These are phyloP conservation scores for Suhomyces vadensis DNA, from an alignment of 805 yeast species.

Conservation along the genomic window DNA sequence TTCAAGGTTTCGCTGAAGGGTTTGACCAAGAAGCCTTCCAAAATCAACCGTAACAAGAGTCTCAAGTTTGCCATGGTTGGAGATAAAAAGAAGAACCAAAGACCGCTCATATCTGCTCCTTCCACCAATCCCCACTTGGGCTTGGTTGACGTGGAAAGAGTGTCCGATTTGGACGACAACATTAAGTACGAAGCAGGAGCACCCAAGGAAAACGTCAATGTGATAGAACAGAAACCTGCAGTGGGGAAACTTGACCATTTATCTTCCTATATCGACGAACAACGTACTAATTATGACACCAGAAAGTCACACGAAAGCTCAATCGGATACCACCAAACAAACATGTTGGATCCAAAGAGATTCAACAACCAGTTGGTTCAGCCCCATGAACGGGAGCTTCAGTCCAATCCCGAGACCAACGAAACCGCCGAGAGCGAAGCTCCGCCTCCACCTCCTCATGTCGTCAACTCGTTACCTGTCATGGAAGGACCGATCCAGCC, in stretches of 20 bases:
- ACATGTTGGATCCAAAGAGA: conserved; percentile 11
- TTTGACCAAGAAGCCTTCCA: conserved; percentile 12
- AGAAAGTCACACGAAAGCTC: conserved; percentile 9
- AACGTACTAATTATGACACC: conserved; percentile 18
- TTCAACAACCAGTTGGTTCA: background rate
- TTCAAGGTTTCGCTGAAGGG: conserved; percentile 28
- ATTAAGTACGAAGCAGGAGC: conserved; percentile 30
- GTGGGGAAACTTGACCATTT: conserved; percentile 23
- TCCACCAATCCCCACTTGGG: conserved; percentile 35
- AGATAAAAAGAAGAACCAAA: background rate
- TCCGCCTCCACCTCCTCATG: conserved; percentile 33
- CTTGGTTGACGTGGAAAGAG: conserved; percentile 14
- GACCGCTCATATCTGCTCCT: conserved; percentile 29
- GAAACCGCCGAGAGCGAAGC: conserved; percentile 15
- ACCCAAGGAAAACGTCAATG: conserved; percentile 15
- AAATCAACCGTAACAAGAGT: conserved; percentile 4
- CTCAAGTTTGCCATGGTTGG: background rate
- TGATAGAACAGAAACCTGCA: conserved; percentile 1
- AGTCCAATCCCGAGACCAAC: conserved; percentile 1
- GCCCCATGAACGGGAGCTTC: conserved; percentile 1
- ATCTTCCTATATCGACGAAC: conserved; percentile 28
- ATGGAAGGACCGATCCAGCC: background rate
- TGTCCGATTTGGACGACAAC: conserved; percentile 21
- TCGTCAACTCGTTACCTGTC: background rate
- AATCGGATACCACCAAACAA: conserved; percentile 8